A percentile compares a stretch with the other conserved stretches of the same genome.
Evolutionary conservation across 305 asterid species (phyloP).

Genomic region (Withania somnifera): DNA sequence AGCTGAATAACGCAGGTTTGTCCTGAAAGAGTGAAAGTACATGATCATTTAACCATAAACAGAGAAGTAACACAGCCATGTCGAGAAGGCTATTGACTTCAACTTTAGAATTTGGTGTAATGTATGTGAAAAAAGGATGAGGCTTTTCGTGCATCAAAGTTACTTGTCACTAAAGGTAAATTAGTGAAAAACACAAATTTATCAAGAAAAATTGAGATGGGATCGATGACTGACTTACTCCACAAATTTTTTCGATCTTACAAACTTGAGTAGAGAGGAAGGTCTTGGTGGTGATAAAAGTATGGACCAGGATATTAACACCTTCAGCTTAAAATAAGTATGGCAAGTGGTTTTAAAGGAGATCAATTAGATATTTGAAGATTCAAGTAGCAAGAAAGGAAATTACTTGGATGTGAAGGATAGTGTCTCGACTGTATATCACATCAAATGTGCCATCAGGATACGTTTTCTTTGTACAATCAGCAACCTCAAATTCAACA

Average conservation of each 20-base stretch:
- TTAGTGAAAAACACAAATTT: background rate
- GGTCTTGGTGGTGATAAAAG: background rate
- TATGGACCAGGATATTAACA: background rate
- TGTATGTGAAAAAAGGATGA: background rate
- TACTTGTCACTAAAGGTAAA: background rate
- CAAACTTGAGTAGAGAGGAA: background rate
- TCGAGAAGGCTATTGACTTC: background rate
- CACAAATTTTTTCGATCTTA: background rate
- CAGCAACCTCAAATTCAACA: constrained; percentile 97
- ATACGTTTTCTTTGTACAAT: constrained; percentile 84
- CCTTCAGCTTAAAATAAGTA: background rate
- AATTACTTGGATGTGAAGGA: constrained; percentile 87
- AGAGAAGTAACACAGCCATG: background rate
- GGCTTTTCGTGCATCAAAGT: background rate
- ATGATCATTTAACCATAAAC: background rate
- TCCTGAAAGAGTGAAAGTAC: constrained; percentile 43
- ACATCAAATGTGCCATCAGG: constrained; percentile 73
- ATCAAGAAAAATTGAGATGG: background rate
- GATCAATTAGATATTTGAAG: background rate
- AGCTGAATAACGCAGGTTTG: constrained; percentile 71
- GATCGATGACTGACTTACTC: background rate
- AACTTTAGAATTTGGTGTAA: background rate
- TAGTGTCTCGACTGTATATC: constrained; percentile 89
- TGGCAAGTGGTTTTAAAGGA: background rate
- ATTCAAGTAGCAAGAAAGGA: background rate